A percentile compares a stretch with the other conserved stretches of the same genome.
Evolutionary conservation across 176 grass and related monocot species (phyloP).

Genomic region (Carex kokanica): DNA sequence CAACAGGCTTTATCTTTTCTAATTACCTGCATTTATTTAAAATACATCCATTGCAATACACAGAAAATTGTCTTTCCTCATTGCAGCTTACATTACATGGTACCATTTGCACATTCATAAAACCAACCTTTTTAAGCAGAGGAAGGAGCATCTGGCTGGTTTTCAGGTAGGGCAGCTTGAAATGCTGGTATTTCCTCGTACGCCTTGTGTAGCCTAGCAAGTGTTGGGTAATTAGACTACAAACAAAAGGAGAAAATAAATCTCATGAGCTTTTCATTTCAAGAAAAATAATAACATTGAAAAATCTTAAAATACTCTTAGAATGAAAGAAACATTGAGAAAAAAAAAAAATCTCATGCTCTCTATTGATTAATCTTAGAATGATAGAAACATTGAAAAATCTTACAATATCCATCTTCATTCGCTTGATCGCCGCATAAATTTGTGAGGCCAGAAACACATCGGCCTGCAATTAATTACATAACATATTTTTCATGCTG

Average conservation of each 20-base stretch:
- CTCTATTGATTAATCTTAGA: no score
- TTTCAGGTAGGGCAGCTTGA: slow-evolving; percentile 58
- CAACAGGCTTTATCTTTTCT: background rate
- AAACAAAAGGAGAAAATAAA: background rate
- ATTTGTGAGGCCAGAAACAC: slow-evolving; percentile 75
- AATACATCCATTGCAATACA: background rate
- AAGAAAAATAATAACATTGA: background rate
- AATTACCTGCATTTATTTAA: background rate
- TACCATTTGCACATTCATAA: background rate
- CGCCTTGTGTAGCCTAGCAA: slow-evolving; percentile 45
- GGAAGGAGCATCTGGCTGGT: slow-evolving; percentile 69
- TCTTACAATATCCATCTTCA: slow-evolving; percentile 60
- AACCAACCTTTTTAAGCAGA: slow-evolving; percentile 30
- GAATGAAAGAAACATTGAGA: background rate
- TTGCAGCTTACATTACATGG: background rate
- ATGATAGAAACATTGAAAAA: slow-evolving; percentile 1
- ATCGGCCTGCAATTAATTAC: slow-evolving; percentile 55
- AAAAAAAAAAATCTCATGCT: no score
- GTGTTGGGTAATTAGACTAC: slow-evolving; percentile 59
- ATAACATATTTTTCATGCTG: background rate
- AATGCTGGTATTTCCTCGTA: slow-evolving; percentile 70
- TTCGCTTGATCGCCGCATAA: slow-evolving; percentile 34
- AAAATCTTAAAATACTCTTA: background rate
- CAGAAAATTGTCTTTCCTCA: background rate
- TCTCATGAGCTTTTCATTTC: background rate